Percentiles rank a stretch among this genome's conserved stretches.
These are phyloP conservation scores for Tricholoma matsutake DNA, from an alignment of 768 basidiomycete species.

Conservation along the genomic window DNA sequence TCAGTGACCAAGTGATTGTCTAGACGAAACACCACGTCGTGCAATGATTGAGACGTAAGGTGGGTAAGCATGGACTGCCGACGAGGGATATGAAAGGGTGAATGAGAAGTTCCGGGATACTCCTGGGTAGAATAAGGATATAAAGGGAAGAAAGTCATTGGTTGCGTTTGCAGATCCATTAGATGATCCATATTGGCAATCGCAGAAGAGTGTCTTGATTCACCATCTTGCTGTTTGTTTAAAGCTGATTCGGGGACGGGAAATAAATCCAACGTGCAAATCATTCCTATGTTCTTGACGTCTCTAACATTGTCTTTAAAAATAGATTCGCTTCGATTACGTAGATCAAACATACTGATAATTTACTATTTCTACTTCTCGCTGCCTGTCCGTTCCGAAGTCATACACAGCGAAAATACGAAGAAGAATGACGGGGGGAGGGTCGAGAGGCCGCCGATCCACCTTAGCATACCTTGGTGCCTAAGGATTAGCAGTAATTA, in stretches of 20 bases:
- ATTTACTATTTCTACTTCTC: constrained; percentile 46
- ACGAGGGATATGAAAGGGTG: constrained; percentile 36
- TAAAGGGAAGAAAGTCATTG: constrained; percentile 36
- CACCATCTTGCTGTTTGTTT: constrained; percentile 5
- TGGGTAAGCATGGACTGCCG: constrained; percentile 33
- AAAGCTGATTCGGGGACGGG: constrained; percentile 43
- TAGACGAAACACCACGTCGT: constrained; percentile 29
- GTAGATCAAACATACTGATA: constrained; percentile 41
- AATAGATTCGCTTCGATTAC: constrained; percentile 6
- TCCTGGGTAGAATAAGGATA: constrained; percentile 34
- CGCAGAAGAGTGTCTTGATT: not conserved
- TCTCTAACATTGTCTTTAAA: constrained; percentile 35
- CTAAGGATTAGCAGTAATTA: constrained; percentile 3
- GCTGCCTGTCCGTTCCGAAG: constrained; percentile 34
- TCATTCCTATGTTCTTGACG: constrained; percentile 52
- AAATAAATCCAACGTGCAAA: constrained; percentile 74
- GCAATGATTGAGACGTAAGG: constrained; percentile 22
- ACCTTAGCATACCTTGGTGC: constrained; percentile 50
- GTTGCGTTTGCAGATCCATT: constrained; percentile 2
- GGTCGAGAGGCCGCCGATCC: constrained; percentile 67
- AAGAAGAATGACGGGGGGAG: constrained; percentile 55
- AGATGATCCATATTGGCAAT: not conserved
- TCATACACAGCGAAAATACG: constrained; percentile 47
- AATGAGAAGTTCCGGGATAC: constrained; percentile 17
- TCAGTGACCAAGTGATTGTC: constrained; percentile 37